Evolutionary conservation across 148 eudicot species (phyloP).

Genomic region (Pouteria glomerata): DNA sequence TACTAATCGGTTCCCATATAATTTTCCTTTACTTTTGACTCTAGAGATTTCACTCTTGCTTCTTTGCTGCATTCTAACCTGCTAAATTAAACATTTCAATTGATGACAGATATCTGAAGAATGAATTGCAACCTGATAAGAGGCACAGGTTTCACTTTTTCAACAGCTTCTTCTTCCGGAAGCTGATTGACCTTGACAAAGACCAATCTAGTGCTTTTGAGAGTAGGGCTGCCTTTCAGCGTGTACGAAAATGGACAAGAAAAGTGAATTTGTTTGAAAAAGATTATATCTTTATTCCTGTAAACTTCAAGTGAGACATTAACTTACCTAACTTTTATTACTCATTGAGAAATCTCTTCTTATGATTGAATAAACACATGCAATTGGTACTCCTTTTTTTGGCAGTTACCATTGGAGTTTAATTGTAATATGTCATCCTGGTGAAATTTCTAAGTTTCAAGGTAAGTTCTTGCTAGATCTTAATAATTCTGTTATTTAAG

Average conservation of each 20-base stretch:
- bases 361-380: not conserved
- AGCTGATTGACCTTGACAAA: slow-evolving; percentile 72
- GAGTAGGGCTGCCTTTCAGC: slow-evolving; percentile 71
- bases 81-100: not conserved
- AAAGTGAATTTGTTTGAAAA: slow-evolving; percentile 76
- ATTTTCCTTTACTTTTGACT: not conserved
- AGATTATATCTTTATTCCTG: slow-evolving; percentile 87
- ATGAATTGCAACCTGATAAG: slow-evolving; percentile 40
- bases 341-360: not conserved
- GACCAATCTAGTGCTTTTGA: slow-evolving; percentile 40
- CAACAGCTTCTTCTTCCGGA: slow-evolving; percentile 80
- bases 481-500: not conserved
- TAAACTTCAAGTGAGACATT: slow-evolving; percentile 69
- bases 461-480: slow-evolving; percentile 25
- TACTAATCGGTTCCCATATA: too few species aligned
- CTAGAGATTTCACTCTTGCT: not conserved
- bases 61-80: not conserved
- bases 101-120: slow-evolving; percentile 57
- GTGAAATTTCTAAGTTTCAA: slow-evolving; percentile 45
- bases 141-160: slow-evolving; percentile 66
- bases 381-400: slow-evolving; percentile 7
- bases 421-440: slow-evolving; percentile 80
- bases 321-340: not conserved
- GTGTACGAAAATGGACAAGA: slow-evolving; percentile 88
- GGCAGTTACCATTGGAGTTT: slow-evolving; percentile 91